phyloP scores from a whole-genome alignment of 176 grass and related monocot genomes.

The Avena eriantha region DNA sequence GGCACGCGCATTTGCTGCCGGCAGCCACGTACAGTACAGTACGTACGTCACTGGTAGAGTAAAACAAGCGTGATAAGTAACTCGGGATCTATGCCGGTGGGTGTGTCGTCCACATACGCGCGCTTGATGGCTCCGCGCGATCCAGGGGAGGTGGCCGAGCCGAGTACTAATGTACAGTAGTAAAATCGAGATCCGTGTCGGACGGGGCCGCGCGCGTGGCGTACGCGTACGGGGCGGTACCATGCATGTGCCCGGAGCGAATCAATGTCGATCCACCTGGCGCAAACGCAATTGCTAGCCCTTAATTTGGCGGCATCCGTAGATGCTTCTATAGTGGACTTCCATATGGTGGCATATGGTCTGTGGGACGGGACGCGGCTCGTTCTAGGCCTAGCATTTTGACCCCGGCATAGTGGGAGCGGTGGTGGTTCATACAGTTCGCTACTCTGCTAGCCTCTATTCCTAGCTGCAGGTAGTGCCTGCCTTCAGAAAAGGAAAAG shows the following conservation, averaged over 20 bases:
- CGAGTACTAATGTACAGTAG: too few species aligned
- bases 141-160: too few species aligned
- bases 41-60: too few species aligned
- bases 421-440: neutral
- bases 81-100: too few species aligned
- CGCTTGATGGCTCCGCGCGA: too few species aligned
- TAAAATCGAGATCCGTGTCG: neutral
- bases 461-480: too few species aligned
- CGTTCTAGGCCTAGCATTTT: neutral
- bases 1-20: too few species aligned
- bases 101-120: too few species aligned
- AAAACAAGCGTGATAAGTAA: too few species aligned
- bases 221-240: conserved; percentile 6
- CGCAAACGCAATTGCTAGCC: neutral
- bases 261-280: too few species aligned
- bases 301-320: neutral
- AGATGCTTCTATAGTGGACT: neutral
- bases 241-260: neutral
- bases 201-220: neutral
- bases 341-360: too few species aligned
- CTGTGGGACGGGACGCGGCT: neutral
- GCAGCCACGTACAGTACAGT: too few species aligned
- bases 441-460: neutral
- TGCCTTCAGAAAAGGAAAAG: neutral
- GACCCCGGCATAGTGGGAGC: neutral